Conservation (phyloP, 495 filamentous ascomycete genomes). For the Podospora anserina region DNA sequence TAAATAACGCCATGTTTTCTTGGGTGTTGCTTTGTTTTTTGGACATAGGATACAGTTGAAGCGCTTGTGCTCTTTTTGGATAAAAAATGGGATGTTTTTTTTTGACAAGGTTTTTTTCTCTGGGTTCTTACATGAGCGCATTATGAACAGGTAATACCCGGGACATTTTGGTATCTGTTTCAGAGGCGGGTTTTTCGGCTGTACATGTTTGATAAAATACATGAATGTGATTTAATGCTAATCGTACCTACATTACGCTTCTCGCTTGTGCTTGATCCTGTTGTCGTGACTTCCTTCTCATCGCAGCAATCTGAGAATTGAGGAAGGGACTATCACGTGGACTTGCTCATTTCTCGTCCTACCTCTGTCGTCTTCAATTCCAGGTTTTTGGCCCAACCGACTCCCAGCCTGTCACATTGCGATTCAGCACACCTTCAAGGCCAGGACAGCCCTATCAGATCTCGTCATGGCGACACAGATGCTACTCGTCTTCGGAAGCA, state of each 20-base stretch:
- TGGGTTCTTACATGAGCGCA: not conserved
- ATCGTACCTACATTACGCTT: not conserved
- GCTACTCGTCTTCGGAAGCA: not conserved
- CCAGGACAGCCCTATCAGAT: not conserved
- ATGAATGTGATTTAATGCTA: not conserved
- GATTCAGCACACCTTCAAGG: not conserved
- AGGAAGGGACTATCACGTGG: too few species aligned
- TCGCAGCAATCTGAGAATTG: not conserved
- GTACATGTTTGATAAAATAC: not conserved
- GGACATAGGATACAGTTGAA: slow-evolving; percentile 6
- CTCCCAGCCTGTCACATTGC: not conserved
- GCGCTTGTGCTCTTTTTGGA: slow-evolving; percentile 4
- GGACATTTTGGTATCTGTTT: not conserved
- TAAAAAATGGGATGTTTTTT: not conserved
- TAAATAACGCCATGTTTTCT: slow-evolving; percentile 31
- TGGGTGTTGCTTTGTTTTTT: not conserved
- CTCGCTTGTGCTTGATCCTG: not conserved
- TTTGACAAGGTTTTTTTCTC: not conserved
- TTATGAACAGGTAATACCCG: slow-evolving; percentile 3
- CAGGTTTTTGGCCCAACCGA: not conserved
- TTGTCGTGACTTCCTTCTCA: not conserved
- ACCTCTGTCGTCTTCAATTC: too few species aligned
- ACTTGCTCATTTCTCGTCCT: too few species aligned
- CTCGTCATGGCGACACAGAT: not conserved
- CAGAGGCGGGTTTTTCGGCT: not conserved